A percentile compares a stretch with the other conserved stretches of the same genome.
Conservation (phyloP, 2,329 filamentous ascomycete genomes). For the Talaromyces sp. region DNA sequence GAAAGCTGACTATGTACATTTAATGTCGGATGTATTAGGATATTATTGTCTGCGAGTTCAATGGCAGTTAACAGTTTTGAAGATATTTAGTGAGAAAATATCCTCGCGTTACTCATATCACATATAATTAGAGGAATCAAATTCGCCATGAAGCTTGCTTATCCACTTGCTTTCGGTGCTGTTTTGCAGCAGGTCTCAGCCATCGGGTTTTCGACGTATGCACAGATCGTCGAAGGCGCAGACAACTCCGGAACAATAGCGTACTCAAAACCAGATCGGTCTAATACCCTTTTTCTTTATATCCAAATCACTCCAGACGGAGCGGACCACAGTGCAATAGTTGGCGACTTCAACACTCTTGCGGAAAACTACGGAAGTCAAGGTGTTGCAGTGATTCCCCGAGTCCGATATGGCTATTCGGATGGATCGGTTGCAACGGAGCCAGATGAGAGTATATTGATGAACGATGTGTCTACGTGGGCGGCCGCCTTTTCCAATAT, state of each 20-base stretch:
- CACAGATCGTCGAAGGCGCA: background rate
- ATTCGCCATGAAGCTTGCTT: background rate
- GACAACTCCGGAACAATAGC: conserved; percentile 1
- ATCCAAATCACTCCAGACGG: conserved; percentile 4
- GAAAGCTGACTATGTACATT: background rate
- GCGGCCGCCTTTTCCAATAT: background rate
- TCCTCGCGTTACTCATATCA: background rate
- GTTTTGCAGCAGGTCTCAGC: background rate
- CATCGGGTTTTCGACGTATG: conserved; percentile 5
- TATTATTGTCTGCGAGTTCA: background rate
- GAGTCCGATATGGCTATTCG: conserved; percentile 5
- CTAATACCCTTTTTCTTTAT: conserved; percentile 4
- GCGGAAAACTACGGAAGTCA: conserved; percentile 4
- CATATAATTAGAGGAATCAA: background rate
- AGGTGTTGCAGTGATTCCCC: conserved; percentile 6
- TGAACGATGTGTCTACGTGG: conserved; percentile 2
- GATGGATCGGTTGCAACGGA: conserved; percentile 4
- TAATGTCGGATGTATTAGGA: background rate
- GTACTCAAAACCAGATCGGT: background rate
- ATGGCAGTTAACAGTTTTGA: background rate
- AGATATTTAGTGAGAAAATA: background rate
- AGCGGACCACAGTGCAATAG: conserved; percentile 1
- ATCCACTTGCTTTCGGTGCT: background rate
- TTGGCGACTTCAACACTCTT: conserved; percentile 1
- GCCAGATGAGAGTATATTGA: conserved; percentile 2